phyloP scores from a whole-genome alignment of 257 asterid genomes.

The Gardenia jasminoides region DNA sequence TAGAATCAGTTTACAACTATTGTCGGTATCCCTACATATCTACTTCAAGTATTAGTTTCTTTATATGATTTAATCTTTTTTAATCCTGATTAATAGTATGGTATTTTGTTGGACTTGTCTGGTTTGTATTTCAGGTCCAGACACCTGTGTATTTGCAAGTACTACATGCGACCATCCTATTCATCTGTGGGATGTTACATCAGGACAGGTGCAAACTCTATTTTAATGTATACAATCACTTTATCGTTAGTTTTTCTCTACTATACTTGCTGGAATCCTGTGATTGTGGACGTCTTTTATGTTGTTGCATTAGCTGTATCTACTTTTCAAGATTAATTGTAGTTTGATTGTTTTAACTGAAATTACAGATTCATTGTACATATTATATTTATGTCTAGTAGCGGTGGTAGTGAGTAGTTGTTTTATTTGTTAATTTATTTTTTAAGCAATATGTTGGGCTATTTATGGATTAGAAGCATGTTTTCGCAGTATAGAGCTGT shows the following conservation, averaged over 20 bases:
- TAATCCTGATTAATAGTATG: constrained; percentile 19
- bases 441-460: no score
- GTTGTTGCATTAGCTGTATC: background rate
- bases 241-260: background rate
- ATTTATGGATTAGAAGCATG: no score
- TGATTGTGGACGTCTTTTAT: background rate
- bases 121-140: constrained; percentile 59
- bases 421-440: no score
- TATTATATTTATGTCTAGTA: no score
- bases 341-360: constrained; percentile 5
- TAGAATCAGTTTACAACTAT: constrained; percentile 82
- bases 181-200: constrained; percentile 94
- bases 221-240: background rate
- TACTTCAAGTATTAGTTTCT: constrained; percentile 61
- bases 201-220: constrained; percentile 69
- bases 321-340: background rate
- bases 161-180: constrained; percentile 91
- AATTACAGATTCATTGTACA: constrained; percentile 84
- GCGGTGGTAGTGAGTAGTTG: no score
- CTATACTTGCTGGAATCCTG: background rate
- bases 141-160: constrained; percentile 82
- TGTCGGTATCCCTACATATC: constrained; percentile 97
- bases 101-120: constrained; percentile 24
- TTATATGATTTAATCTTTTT: constrained; percentile 27
- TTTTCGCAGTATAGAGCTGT: no score